Conservation (phyloP, 78 protist genomes). For the Cyanophora paradoxa region DNA sequence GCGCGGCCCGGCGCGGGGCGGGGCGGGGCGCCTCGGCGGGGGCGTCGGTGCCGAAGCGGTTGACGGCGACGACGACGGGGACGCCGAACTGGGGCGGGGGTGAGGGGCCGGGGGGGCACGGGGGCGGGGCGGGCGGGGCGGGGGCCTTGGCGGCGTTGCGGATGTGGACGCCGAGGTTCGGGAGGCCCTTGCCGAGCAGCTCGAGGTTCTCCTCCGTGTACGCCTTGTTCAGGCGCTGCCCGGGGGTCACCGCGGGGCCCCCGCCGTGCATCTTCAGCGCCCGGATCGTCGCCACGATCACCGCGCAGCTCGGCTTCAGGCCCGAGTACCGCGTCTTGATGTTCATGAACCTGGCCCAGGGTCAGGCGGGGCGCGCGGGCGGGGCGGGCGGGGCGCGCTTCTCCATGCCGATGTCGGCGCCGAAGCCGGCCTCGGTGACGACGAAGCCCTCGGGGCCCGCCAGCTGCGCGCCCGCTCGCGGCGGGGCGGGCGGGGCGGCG, state of each 20-base stretch:
- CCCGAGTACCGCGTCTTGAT: constrained; percentile 81
- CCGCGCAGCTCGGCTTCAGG: constrained; percentile 31
- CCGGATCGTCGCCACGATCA: constrained; percentile 86
- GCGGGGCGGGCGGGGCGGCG: too few species aligned
- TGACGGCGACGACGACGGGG: constrained; percentile 84
- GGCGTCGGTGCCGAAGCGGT: constrained; percentile 68
- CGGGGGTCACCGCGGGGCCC: constrained; percentile 7
- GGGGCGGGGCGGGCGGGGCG: too few species aligned
- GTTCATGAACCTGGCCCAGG: too few species aligned
- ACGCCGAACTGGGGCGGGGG: constrained; percentile 77
- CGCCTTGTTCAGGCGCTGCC: too few species aligned
- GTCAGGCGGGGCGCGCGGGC: too few species aligned
- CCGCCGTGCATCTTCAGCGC: constrained; percentile 95
- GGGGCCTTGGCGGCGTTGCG: too few species aligned
- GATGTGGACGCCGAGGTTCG: constrained; percentile 66
- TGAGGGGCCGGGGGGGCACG: too few species aligned
- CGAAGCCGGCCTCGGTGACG: constrained; percentile 82
- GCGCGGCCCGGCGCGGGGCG: neutral
- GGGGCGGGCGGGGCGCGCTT: too few species aligned
- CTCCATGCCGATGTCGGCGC: constrained; percentile 83
- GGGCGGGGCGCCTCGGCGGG: neutral
- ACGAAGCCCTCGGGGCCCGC: constrained; percentile 16
- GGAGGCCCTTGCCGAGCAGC: constrained; percentile 48
- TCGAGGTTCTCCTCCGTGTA: constrained; percentile 55
- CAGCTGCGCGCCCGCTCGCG: too few species aligned